These are phyloP conservation scores for Jatropha curcas DNA, from an alignment of 345 rosid genomes.

Conservation along the genomic window DNA sequence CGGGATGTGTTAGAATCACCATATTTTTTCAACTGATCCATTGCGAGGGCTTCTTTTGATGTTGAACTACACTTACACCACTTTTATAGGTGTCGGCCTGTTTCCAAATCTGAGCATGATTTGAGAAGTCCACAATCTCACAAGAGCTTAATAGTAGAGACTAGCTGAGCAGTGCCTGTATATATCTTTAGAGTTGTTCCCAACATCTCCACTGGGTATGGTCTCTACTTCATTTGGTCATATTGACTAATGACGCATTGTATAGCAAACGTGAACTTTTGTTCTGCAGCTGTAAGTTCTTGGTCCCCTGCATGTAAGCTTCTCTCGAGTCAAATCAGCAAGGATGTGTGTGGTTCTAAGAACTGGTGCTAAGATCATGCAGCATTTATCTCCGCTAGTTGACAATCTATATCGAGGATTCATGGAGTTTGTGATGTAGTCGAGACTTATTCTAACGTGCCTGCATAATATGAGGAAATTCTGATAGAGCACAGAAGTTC, in stretches of 20 bases:
- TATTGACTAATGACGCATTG: background rate
- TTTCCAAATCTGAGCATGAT: conserved; percentile 7
- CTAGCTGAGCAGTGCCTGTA: conserved; percentile 10
- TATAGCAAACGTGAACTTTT: background rate
- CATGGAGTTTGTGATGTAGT: background rate
- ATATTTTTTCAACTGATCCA: conserved; percentile 83
- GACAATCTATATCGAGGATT: background rate
- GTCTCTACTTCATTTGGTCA: background rate
- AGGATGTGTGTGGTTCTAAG: background rate
- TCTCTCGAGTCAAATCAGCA: conserved; percentile 11
- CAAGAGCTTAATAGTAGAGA: background rate
- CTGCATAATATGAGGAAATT: background rate
- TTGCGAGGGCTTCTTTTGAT: background rate
- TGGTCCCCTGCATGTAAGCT: background rate
- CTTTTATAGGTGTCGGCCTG: background rate
- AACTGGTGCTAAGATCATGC: background rate
- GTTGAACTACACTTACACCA: background rate
- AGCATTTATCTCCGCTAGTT: background rate
- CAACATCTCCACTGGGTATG: background rate
- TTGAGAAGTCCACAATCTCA: background rate
- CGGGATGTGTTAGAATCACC: conserved; percentile 75
- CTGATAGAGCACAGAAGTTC: background rate
- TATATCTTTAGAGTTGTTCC: conserved; percentile 7
- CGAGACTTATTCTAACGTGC: no score
- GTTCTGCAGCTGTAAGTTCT: background rate